A percentile compares a stretch with the other conserved stretches of the same genome.
Evolutionary conservation across 2,329 filamentous ascomycete genomes (phyloP).

Genomic region (Aspergillus sp.): DNA sequence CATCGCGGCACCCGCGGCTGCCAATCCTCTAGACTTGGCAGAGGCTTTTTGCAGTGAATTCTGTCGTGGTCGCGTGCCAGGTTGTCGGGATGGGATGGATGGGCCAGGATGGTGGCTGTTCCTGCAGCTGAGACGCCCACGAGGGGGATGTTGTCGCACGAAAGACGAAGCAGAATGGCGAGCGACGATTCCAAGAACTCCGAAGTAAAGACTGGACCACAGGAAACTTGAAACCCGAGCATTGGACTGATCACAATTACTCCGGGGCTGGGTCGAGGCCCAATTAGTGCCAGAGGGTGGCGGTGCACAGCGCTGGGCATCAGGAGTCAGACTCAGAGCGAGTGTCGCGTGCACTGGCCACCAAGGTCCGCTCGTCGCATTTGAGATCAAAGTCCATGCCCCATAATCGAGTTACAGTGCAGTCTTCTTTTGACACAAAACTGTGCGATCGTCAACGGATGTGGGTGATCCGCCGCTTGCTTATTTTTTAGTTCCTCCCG

Average conservation of each 20-base stretch:
- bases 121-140: neutral
- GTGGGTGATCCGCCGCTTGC: neutral
- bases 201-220: neutral
- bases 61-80: neutral
- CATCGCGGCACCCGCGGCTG: conserved; percentile 1
- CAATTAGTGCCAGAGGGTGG: neutral
- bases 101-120: neutral
- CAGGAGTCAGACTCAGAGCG: neutral
- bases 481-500: neutral
- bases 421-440: neutral
- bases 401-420: neutral
- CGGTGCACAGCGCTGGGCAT: neutral
- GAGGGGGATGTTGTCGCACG: neutral
- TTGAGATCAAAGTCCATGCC: neutral
- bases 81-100: neutral
- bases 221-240: neutral
- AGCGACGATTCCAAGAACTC: neutral
- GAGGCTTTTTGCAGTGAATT: neutral
- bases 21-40: neutral
- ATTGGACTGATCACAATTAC: neutral
- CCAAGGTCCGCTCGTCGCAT: neutral
- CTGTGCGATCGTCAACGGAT: neutral
- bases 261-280: neutral
- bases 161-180: neutral
- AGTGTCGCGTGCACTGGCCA: neutral